Evolutionary conservation across 805 yeast genomes (phyloP).

Genomic region (Pichia nanzhaoensis): DNA sequence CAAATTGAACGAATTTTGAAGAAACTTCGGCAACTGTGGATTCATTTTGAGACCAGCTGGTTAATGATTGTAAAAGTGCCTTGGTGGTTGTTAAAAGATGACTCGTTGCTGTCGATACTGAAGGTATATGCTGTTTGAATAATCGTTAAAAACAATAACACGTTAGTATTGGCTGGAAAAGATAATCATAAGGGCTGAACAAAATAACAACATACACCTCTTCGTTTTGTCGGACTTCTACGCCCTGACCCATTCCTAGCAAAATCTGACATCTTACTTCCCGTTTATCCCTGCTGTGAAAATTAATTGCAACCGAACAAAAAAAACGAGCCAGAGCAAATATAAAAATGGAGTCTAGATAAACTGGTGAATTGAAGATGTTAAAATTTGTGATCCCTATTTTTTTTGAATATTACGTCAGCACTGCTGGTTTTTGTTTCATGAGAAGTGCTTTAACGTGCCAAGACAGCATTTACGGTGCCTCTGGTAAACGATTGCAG

Average conservation of each 20-base stretch:
- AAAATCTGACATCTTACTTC: conserved; percentile 1
- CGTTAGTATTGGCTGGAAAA: background rate
- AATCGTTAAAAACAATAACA: background rate
- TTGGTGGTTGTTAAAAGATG: conserved; percentile 78
- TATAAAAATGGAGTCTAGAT: no score
- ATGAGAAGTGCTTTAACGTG: no score
- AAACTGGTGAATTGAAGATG: no score
- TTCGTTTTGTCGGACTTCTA: conserved; percentile 8
- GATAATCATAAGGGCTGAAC: background rate
- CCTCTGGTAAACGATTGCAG: no score
- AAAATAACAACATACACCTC: conserved; percentile 7
- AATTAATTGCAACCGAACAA: no score
- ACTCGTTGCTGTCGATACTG: conserved; percentile 54
- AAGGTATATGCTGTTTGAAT: conserved; percentile 40
- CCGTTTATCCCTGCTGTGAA: no score
- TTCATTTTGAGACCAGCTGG: conserved; percentile 82
- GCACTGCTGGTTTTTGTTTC: background rate
- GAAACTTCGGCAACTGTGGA: conserved; percentile 82
- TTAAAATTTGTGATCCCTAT: no score
- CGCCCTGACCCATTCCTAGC: background rate
- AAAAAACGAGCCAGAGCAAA: no score
- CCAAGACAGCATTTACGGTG: no score
- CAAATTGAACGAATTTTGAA: conserved; percentile 83
- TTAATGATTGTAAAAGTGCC: conserved; percentile 74
- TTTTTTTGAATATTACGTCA: background rate